These are phyloP conservation scores for Gnaphalium uliginosum DNA, from an alignment of 129 eudicot genomes.

Conservation along the genomic window DNA sequence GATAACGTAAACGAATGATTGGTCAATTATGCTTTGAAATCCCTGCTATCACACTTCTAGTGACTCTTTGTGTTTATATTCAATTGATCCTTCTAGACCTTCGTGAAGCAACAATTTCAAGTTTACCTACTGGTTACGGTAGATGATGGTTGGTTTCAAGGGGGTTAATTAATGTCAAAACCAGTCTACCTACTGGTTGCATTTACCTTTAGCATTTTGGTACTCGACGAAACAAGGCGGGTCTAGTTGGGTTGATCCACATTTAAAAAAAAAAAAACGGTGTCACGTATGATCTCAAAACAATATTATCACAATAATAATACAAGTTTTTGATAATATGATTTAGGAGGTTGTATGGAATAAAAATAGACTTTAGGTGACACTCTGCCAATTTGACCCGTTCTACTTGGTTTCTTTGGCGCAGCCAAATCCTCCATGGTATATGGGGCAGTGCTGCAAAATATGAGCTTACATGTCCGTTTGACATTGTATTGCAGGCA, in stretches of 20 bases:
- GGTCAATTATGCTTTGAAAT: constrained; percentile 5
- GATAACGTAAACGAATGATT: background rate
- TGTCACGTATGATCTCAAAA: too few species aligned
- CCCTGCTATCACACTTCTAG: background rate
- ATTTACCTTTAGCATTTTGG: background rate
- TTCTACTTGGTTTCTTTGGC: background rate
- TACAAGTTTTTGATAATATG: background rate
- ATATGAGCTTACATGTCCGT: background rate
- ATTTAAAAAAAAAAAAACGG: too few species aligned
- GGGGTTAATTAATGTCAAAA: background rate
- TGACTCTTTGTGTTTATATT: background rate
- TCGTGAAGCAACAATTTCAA: background rate
- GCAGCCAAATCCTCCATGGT: background rate
- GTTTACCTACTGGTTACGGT: background rate
- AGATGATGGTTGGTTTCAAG: background rate
- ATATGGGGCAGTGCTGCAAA: background rate
- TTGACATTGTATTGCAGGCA: constrained; percentile 52
- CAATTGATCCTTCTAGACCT: background rate
- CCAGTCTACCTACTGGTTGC: background rate
- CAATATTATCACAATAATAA: too few species aligned
- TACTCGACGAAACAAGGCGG: background rate
- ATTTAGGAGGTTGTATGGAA: background rate
- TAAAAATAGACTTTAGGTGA: background rate
- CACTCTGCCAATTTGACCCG: background rate
- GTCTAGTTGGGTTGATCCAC: constrained; percentile 1